A percentile compares a stretch with the other conserved stretches of the same genome.
Conservation (phyloP, 2,329 filamentous ascomycete genomes). For the Parafenestella ontariensis region DNA sequence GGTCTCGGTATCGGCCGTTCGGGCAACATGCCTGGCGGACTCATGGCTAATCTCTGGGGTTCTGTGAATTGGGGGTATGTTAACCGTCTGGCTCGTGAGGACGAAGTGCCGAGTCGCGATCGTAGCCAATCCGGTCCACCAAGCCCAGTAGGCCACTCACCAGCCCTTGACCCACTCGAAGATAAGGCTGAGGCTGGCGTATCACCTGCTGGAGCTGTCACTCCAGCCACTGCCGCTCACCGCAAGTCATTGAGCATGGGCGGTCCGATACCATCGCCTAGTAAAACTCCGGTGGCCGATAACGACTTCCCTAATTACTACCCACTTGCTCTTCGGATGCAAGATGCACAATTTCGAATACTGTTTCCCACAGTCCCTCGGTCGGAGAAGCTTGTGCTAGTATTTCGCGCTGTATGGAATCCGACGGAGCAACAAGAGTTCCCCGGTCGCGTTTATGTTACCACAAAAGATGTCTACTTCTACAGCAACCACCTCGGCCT, state of each 20-base stretch:
- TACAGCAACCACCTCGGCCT: conserved; percentile 95
- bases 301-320: conserved; percentile 77
- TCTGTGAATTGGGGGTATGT: conserved; percentile 80
- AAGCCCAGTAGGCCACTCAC: conserved; percentile 38
- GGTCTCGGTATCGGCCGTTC: conserved; percentile 68
- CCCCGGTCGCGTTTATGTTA: conserved; percentile 86
- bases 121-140: conserved; percentile 43
- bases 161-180: conserved; percentile 26
- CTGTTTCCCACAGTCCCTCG: conserved; percentile 82
- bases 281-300: conserved; percentile 26
- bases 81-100: conserved; percentile 65
- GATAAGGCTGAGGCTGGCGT: conserved; percentile 16
- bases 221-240: conserved; percentile 46
- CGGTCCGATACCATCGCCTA: conserved; percentile 31
- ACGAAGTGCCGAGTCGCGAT: conserved; percentile 47
- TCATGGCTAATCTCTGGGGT: conserved; percentile 94
- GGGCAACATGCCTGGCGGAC: conserved; percentile 78
- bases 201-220: conserved; percentile 14
- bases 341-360: conserved; percentile 92
- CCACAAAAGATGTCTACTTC: conserved; percentile 87
- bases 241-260: conserved; percentile 66
- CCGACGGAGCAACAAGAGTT: conserved; percentile 79
- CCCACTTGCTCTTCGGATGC: conserved; percentile 79
- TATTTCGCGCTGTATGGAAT: conserved; percentile 92
- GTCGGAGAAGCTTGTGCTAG: conserved; percentile 84